These are phyloP conservation scores for Anisogramma anomala DNA, from an alignment of 2,329 filamentous ascomycete species.

Conservation along the genomic window DNA sequence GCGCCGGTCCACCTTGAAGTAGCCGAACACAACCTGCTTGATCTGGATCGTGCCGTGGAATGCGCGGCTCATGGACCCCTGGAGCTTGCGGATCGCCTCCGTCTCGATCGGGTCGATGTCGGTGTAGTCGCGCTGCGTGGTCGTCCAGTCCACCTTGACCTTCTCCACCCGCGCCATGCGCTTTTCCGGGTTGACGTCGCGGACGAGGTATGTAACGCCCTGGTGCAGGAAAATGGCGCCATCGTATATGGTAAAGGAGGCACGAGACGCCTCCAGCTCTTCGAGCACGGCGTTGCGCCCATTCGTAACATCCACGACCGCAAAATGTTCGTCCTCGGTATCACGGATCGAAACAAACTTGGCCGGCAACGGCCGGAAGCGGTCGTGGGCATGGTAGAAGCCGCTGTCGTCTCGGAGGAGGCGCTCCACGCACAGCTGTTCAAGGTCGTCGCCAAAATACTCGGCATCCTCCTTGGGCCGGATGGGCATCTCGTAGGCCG, in stretches of 20 bases:
- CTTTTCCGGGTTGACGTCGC: conserved; percentile 71
- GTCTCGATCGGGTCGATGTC: conserved; percentile 91
- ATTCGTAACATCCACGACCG: conserved; percentile 79
- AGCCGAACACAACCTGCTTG: conserved; percentile 81
- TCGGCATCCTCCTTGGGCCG: conserved; percentile 58
- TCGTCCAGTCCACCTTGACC: conserved; percentile 91
- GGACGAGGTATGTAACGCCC: conserved; percentile 83
- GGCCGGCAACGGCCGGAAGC: conserved; percentile 77
- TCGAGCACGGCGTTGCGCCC: conserved; percentile 77
- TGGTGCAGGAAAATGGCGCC: conserved; percentile 96
- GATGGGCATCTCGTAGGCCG: conserved; percentile 89
- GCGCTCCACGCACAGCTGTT: conserved; percentile 59
- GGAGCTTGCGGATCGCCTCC: conserved; percentile 68
- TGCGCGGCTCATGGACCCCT: conserved; percentile 51
- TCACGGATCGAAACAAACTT: conserved; percentile 80
- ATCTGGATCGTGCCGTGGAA: conserved; percentile 84
- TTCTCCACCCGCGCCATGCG: conserved; percentile 78
- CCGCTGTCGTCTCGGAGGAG: conserved; percentile 63
- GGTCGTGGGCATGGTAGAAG: conserved; percentile 81
- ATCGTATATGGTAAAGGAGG: conserved; percentile 92
- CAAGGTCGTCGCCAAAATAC: conserved; percentile 70
- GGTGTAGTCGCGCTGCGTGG: conserved; percentile 82
- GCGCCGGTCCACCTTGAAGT: conserved; percentile 89
- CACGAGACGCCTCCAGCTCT: conserved; percentile 90
- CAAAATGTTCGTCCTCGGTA: conserved; percentile 81